Conservation (phyloP, 208 protist species). For the Acanthamoeba sp. region DNA sequence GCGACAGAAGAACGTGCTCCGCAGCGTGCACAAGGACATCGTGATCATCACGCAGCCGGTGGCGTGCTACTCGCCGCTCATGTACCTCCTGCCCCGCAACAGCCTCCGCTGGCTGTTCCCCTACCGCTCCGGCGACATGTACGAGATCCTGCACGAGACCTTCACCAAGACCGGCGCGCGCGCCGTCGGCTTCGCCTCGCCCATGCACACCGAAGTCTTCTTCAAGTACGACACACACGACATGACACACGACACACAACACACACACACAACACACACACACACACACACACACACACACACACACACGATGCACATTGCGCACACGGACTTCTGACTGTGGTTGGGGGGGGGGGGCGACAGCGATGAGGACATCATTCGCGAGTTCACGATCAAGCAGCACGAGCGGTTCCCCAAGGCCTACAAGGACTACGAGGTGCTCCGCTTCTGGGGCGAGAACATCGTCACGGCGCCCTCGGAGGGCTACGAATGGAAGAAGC, state of each 20-base stretch:
- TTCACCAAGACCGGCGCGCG: not conserved
- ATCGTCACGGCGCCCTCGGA: not conserved
- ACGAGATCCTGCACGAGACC: not conserved
- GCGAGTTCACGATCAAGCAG: constrained; percentile 21
- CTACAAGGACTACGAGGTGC: constrained; percentile 21
- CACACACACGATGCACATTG: not conserved
- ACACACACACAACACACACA: not conserved
- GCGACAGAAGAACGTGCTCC: not conserved
- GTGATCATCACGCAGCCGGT: constrained; percentile 13
- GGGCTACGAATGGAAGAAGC: constrained; percentile 17
- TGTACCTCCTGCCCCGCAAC: constrained; percentile 1
- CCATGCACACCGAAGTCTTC: not conserved
- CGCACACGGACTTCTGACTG: not conserved
- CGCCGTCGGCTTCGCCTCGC: constrained; percentile 8
- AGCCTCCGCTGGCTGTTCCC: constrained; percentile 22
- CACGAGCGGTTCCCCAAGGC: constrained; percentile 41
- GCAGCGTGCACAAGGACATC: not conserved
- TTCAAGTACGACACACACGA: constrained; percentile 40
- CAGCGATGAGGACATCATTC: not conserved
- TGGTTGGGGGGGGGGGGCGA: not conserved
- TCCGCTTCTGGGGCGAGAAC: constrained; percentile 17
- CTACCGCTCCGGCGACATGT: constrained; percentile 3
- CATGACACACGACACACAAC: not conserved
- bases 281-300: not conserved
- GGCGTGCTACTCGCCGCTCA: not conserved